phyloP scores from a whole-genome alignment of 495 filamentous ascomycete genomes.

The Trichoderma reesei region DNA sequence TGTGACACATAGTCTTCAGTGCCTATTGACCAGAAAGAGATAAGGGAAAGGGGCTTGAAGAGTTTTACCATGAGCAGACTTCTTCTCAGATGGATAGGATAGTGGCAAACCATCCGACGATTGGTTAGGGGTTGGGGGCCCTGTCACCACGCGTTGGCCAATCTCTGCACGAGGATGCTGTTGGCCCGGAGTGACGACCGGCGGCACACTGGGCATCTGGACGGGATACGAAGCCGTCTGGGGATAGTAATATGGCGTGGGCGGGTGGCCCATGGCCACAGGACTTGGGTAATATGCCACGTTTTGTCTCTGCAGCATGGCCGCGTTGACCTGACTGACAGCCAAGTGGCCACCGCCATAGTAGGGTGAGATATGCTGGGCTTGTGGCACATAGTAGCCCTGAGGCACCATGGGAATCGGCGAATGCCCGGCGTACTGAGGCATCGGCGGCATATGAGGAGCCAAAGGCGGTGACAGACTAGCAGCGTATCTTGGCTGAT shows the following conservation, averaged over 20 bases:
- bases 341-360: conserved; percentile 27
- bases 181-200: neutral
- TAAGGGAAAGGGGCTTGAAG: neutral
- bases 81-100: neutral
- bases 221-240: conserved; percentile 21
- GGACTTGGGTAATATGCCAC: conserved; percentile 29
- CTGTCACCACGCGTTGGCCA: neutral
- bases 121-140: neutral
- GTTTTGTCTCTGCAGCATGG: conserved; percentile 23
- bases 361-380: conserved; percentile 27
- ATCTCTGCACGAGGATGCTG: neutral
- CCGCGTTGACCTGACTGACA: conserved; percentile 22
- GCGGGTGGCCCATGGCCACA: conserved; percentile 24
- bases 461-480: conserved; percentile 32
- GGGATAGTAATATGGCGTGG: conserved; percentile 31
- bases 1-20: conserved; percentile 18
- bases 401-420: conserved; percentile 27
- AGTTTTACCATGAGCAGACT: neutral
- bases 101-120: neutral
- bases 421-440: conserved; percentile 33
- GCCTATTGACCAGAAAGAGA: neutral
- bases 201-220: neutral
- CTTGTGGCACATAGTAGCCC: conserved; percentile 34
- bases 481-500: conserved; percentile 29
- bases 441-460: conserved; percentile 34